These are phyloP conservation scores for Diaporthe longicolla DNA, from an alignment of 2,329 filamentous ascomycete species.

Conservation along the genomic window DNA sequence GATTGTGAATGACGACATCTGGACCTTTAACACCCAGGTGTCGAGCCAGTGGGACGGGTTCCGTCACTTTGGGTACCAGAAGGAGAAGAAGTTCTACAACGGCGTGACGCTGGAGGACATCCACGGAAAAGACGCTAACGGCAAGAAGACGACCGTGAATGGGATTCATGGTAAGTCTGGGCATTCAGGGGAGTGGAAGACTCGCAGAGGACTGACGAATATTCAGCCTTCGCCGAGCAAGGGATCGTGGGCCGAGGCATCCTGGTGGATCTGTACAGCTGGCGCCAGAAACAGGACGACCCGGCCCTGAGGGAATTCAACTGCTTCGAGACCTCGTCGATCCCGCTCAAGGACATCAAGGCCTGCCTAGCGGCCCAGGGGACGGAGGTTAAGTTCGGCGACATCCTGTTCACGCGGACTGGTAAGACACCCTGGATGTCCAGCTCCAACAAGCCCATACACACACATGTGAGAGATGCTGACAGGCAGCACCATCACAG, in stretches of 20 bases:
- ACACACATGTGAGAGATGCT: too few relatives aligned
- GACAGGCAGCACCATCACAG: too few relatives aligned
- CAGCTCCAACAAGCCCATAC: too few relatives aligned
- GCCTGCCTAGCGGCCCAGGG: constrained; percentile 61
- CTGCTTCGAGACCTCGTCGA: constrained; percentile 53
- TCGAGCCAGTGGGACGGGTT: constrained; percentile 72
- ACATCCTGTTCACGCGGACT: constrained; percentile 65
- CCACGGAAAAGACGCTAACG: constrained; percentile 48
- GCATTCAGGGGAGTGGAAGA: neutral
- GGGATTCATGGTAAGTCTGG: constrained; percentile 55
- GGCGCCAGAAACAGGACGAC: constrained; percentile 56
- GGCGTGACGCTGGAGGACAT: constrained; percentile 52
- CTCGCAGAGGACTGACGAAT: neutral
- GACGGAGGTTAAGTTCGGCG: constrained; percentile 64
- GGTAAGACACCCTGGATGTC: too few relatives aligned
- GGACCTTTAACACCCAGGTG: constrained; percentile 71
- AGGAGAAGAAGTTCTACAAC: constrained; percentile 56
- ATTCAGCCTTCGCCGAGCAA: constrained; percentile 61
- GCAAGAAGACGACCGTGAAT: constrained; percentile 54
- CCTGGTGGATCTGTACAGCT: constrained; percentile 66
- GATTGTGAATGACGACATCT: constrained; percentile 72
- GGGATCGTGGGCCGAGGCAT: constrained; percentile 71
- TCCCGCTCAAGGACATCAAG: constrained; percentile 52
- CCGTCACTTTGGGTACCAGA: constrained; percentile 65
- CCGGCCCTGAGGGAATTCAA: constrained; percentile 48